Evolutionary conservation across 306 rosid species (phyloP).

Genomic region (Quercus cerris): DNA sequence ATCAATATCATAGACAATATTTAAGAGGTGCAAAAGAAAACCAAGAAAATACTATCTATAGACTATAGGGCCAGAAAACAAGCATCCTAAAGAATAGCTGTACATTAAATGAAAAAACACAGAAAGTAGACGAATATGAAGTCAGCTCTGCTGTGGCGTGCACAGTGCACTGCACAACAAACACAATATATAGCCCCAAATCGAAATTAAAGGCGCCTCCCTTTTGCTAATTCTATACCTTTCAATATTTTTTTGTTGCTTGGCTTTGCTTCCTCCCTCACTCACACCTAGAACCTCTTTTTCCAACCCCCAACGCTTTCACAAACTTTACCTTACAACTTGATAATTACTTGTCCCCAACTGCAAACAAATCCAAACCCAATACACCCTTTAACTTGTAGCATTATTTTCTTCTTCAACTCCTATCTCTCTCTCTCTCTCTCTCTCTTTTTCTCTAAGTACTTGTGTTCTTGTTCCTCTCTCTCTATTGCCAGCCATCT

Average conservation of each 20-base stretch:
- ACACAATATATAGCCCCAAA: background rate
- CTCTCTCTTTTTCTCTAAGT: too few species aligned
- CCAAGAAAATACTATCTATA: slow-evolving; percentile 9
- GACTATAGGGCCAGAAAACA: slow-evolving; percentile 5
- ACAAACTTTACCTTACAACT: too few species aligned
- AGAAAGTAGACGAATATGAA: slow-evolving; percentile 12
- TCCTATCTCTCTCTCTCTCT: too few species aligned
- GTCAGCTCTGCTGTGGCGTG: background rate
- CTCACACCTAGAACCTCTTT: too few species aligned
- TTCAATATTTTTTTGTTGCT: background rate
- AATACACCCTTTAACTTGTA: too few species aligned
- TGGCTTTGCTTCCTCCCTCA: too few species aligned
- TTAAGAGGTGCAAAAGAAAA: background rate
- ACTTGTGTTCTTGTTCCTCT: background rate
- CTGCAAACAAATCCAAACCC: too few species aligned
- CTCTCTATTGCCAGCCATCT: background rate
- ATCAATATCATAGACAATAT: background rate
- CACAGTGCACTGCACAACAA: too few species aligned
- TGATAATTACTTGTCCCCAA: too few species aligned
- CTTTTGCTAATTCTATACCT: background rate
- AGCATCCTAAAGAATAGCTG: slow-evolving; percentile 20
- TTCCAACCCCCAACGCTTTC: too few species aligned
- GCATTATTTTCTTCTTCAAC: too few species aligned
- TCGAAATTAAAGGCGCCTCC: slow-evolving; percentile 25
- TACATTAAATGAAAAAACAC: slow-evolving; percentile 7